Evolutionary conservation across 2,329 filamentous ascomycete species (phyloP).

Genomic region (Apiospora saccharicola): DNA sequence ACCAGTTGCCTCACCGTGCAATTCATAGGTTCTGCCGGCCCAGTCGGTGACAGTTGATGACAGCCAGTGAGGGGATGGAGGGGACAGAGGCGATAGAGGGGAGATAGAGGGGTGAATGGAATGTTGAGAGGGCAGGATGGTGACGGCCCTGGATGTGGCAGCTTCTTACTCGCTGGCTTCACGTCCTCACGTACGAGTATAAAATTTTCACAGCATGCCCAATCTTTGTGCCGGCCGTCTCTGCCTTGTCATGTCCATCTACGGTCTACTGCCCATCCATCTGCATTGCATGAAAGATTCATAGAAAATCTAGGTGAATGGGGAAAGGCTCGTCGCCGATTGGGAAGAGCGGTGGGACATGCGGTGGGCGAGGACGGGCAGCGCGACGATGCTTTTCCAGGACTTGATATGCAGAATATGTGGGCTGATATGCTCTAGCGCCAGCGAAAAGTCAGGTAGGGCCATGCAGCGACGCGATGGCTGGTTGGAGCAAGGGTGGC

Average conservation of each 20-base stretch:
- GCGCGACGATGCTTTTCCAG: constrained; percentile 9
- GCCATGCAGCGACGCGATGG: neutral
- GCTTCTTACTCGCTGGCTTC: constrained; percentile 22
- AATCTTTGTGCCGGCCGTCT: neutral
- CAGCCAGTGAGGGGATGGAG: neutral
- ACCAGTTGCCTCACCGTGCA: neutral
- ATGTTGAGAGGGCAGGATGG: neutral
- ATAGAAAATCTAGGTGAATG: constrained; percentile 19
- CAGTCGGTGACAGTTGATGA: neutral
- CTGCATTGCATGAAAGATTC: constrained; percentile 18
- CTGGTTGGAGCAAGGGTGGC: neutral
- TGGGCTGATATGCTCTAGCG: constrained; percentile 7
- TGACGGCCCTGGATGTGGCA: constrained; percentile 9
- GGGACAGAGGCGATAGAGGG: neutral
- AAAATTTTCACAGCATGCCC: neutral
- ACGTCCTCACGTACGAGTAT: constrained; percentile 7
- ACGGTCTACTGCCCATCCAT: neutral
- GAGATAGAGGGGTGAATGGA: neutral
- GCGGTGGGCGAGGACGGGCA: constrained; percentile 11
- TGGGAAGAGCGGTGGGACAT: neutral
- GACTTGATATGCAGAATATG: constrained; percentile 11
- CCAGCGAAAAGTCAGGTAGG: neutral
- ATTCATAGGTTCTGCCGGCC: neutral
- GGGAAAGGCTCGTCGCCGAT: constrained; percentile 16
- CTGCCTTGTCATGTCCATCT: neutral